Base-by-base conservation (phyloP, 2,329 filamentous ascomycete species). In the Trichoderma gracile region DNA sequence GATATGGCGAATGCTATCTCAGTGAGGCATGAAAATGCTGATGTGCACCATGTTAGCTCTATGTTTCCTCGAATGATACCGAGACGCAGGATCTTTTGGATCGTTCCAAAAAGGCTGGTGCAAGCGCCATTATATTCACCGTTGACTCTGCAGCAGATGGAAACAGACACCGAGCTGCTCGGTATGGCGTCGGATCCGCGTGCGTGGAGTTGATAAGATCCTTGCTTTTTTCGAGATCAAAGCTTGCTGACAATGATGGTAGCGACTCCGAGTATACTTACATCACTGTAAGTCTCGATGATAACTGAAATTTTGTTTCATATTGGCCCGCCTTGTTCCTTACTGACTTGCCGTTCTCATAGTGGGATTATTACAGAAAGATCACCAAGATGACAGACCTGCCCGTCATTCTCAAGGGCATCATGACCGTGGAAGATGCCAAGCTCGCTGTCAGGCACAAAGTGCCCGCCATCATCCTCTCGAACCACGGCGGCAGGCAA, bases 401-500 rank as follows among this genome's bases (percentile, higher is more conserved):
- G 10, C 76, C 77, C 46, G 71, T 79, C 61, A 74, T 79, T 57
- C 70, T 78, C 66, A 79, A 79, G 72, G 78, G 78, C 15, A 77
- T 80, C 57, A 72, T 71, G 45, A 74, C 70, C 45, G 76, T 75
- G 5, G 73, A 73, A 9, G 76, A 79, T 23, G 78, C 76, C 25
- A 67, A 71, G 55, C 68, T 74, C 3, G 77, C 77, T 49, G 69
- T 76, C 50, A 66, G 75, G 68, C 65, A 74, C 65, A 68, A 68
- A 21, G 73, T 69, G 15, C 69, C 70, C 3, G 77, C 75, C 59
- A 78, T 78, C 57, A 70, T 78, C 54, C 72, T 80, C 47, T 79
- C 77, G 61, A 80, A 80, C 72, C 78, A 80, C 71, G 78, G 78
- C 53, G 77, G 76, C 17, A 74, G 78, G 27, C 77, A 79, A 70